Evolutionary conservation across 2,329 filamentous ascomycete genomes (phyloP).

Genomic region (Aspergillus awamori): DNA sequence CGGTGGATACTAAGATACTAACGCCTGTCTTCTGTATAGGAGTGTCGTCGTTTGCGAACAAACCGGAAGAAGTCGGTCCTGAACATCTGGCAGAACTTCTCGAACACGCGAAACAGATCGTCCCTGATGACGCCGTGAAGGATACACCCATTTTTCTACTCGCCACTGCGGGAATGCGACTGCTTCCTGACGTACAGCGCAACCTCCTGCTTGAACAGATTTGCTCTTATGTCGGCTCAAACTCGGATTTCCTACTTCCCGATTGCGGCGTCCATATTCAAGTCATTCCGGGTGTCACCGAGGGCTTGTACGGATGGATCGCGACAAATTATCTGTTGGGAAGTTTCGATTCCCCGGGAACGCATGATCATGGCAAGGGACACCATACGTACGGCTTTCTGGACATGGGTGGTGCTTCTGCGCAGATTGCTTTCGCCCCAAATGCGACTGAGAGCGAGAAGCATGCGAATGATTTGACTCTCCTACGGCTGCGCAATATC

Average conservation of each 20-base stretch:
- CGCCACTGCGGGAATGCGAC: constrained; percentile 91
- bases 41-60: constrained; percentile 84
- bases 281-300: constrained; percentile 92
- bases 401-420: constrained; percentile 97
- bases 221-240: constrained; percentile 76
- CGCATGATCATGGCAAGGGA: constrained; percentile 78
- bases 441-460: constrained; percentile 88
- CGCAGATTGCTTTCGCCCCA: constrained; percentile 96
- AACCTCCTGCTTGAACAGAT: constrained; percentile 73
- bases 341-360: constrained; percentile 76
- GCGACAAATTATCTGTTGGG: constrained; percentile 94
- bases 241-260: constrained; percentile 81
- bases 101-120: constrained; percentile 75
- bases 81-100: constrained; percentile 81
- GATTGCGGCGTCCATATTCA: constrained; percentile 89
- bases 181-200: constrained; percentile 75
- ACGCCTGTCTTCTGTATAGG: constrained; percentile 41
- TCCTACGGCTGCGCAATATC: constrained; percentile 81
- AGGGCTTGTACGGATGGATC: constrained; percentile 96
- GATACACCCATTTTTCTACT: constrained; percentile 93
- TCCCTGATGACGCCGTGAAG: constrained; percentile 74
- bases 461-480: constrained; percentile 84
- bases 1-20: constrained; percentile 7
- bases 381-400: constrained; percentile 97
- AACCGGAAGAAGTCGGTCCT: constrained; percentile 73